phyloP scores from a whole-genome alignment of 2,329 filamentous ascomycete species.

The Zymoseptoria passerinii region DNA sequence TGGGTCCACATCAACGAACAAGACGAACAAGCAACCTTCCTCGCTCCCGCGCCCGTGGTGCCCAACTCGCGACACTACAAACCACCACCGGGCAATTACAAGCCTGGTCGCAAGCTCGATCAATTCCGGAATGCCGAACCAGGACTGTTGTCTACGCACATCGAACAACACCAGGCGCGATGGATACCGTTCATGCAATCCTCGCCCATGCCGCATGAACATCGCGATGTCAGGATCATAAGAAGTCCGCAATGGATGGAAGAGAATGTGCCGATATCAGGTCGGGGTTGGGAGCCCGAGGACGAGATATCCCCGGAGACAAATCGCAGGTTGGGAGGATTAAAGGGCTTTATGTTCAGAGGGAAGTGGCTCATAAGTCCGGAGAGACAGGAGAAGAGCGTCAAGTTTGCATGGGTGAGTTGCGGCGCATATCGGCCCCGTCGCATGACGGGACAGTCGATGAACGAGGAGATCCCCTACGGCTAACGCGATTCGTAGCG shows the following conservation, averaged over 20 bases:
- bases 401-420: slow-evolving; percentile 29
- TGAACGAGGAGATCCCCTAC: neutral
- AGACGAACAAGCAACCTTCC: slow-evolving; percentile 21
- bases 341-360: slow-evolving; percentile 26
- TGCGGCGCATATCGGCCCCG: neutral
- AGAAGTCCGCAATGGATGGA: slow-evolving; percentile 40
- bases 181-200: slow-evolving; percentile 32
- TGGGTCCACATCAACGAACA: slow-evolving; percentile 30
- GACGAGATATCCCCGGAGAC: slow-evolving; percentile 34
- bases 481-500: slow-evolving; percentile 30
- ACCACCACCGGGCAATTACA: slow-evolving; percentile 25
- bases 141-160: slow-evolving; percentile 27
- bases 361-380: slow-evolving; percentile 38
- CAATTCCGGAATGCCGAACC: slow-evolving; percentile 28
- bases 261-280: slow-evolving; percentile 41
- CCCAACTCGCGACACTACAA: slow-evolving; percentile 24
- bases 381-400: slow-evolving; percentile 27
- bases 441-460: neutral
- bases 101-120: slow-evolving; percentile 31
- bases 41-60: slow-evolving; percentile 14
- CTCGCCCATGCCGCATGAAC: slow-evolving; percentile 28
- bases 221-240: slow-evolving; percentile 27
- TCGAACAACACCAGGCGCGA: slow-evolving; percentile 27
- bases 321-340: slow-evolving; percentile 33
- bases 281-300: slow-evolving; percentile 47